Conservation (phyloP, 108 stramenopile genomes). For the Pseudonitzschia multistriata region DNA sequence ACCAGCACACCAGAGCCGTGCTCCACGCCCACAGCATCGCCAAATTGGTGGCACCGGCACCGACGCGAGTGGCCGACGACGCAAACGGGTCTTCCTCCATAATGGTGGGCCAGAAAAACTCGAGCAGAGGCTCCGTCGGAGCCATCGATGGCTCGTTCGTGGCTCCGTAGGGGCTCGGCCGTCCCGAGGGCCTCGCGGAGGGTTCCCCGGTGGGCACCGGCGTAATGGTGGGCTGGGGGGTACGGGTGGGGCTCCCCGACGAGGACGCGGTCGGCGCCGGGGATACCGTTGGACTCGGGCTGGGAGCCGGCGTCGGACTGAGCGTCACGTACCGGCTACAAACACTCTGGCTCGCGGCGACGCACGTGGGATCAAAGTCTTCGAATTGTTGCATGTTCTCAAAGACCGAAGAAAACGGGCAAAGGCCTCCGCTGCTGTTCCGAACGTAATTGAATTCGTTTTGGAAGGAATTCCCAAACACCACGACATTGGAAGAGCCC, state of each 20-base stretch:
- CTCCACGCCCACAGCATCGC: no score
- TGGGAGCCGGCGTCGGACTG: slow-evolving; percentile 19
- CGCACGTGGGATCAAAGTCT: slow-evolving; percentile 32
- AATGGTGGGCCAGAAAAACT: slow-evolving; percentile 8
- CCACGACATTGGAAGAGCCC: slow-evolving; percentile 34
- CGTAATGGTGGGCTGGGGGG: slow-evolving; percentile 20
- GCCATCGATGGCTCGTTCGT: background rate
- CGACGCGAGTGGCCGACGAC: no score
- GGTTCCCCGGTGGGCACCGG: background rate
- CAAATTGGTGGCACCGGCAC: no score
- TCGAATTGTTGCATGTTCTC: slow-evolving; percentile 33
- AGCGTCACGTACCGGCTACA: slow-evolving; percentile 19
- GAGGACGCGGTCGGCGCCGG: slow-evolving; percentile 5
- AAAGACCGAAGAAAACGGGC: slow-evolving; percentile 37
- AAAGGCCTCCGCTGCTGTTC: slow-evolving; percentile 28
- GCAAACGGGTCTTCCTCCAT: no score
- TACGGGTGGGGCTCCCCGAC: slow-evolving; percentile 11
- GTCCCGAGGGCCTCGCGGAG: background rate
- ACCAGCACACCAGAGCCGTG: no score
- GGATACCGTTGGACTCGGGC: slow-evolving; percentile 12
- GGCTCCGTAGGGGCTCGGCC: background rate
- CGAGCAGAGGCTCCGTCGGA: background rate
- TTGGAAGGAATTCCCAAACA: slow-evolving; percentile 27
- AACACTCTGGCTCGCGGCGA: background rate
- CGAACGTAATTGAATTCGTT: slow-evolving; percentile 20